These are phyloP conservation scores for Paratinospora sagittata DNA, from an alignment of 164 flowering plant genomes.

Conservation along the genomic window DNA sequence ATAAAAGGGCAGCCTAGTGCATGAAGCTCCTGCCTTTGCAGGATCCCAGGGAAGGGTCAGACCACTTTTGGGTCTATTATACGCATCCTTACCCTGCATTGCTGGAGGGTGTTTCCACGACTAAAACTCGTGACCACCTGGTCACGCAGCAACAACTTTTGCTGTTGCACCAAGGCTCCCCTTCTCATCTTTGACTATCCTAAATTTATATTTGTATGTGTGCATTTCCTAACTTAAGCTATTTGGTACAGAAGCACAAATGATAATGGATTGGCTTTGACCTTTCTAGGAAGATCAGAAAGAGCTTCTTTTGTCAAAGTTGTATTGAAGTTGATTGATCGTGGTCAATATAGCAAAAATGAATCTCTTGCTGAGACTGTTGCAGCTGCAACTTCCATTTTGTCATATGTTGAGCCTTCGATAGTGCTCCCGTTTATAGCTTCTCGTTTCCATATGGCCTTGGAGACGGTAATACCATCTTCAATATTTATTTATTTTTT, in stretches of 20 bases:
- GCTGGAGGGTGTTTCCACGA: no score
- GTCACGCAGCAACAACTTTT: no score
- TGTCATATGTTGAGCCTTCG: slow-evolving; percentile 90
- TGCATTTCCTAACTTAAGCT: slow-evolving; percentile 12
- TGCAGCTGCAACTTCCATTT: slow-evolving; percentile 81
- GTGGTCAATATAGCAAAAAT: slow-evolving; percentile 97
- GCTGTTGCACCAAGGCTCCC: no score
- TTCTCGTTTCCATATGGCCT: slow-evolving; percentile 88
- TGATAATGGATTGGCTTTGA: slow-evolving; percentile 25
- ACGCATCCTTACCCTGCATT: no score
- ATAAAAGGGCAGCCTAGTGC: not conserved
- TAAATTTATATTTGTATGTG: not conserved
- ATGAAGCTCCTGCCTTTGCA: no score
- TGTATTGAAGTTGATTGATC: slow-evolving; percentile 75
- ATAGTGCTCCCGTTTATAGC: slow-evolving; percentile 85
- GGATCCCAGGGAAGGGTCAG: no score
- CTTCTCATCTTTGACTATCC: no score
- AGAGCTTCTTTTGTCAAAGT: slow-evolving; percentile 65
- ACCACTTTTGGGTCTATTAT: no score
- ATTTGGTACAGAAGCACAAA: slow-evolving; percentile 39
- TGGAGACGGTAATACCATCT: slow-evolving; percentile 63
- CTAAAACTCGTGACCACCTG: no score
- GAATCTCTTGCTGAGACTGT: slow-evolving; percentile 91
- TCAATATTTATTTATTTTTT: not conserved
- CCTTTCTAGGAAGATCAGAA: slow-evolving; percentile 52